These are phyloP conservation scores for Ascochyta viciae-villosae DNA, from an alignment of 2,329 filamentous ascomycete species.

Conservation along the genomic window DNA sequence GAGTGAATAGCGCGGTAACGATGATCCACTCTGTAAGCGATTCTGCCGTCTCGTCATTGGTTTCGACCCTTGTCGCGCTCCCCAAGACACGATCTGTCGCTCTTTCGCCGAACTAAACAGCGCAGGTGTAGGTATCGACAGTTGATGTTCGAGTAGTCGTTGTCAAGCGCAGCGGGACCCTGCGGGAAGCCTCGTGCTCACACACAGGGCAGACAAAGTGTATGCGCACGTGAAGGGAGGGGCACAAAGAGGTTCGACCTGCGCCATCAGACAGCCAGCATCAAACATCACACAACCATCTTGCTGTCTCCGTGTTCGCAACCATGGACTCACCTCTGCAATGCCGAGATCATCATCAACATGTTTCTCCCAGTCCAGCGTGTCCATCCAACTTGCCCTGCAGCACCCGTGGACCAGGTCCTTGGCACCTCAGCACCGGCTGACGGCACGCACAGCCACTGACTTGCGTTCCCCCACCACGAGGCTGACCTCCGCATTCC, in stretches of 20 bases:
- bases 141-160: neutral
- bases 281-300: constrained; percentile 12
- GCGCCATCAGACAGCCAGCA: constrained; percentile 6
- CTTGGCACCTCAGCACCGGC: constrained; percentile 28
- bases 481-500: constrained; percentile 34
- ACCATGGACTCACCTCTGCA: neutral
- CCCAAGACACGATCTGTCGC: constrained; percentile 5
- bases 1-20: constrained; percentile 24
- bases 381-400: neutral
- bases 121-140: neutral
- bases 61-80: constrained; percentile 11
- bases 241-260: constrained; percentile 2
- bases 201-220: neutral
- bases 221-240: constrained; percentile 6
- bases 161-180: neutral
- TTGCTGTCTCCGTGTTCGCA: neutral
- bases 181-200: neutral
- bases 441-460: constrained; percentile 19
- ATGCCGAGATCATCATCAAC: neutral
- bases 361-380: neutral
- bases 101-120: constrained; percentile 9
- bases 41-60: constrained; percentile 23
- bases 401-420: constrained; percentile 22
- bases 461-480: constrained; percentile 20
- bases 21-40: constrained; percentile 23